These are phyloP conservation scores for Bolboschoenus planiculmis DNA, from an alignment of 176 grass and related monocot species.

Conservation along the genomic window DNA sequence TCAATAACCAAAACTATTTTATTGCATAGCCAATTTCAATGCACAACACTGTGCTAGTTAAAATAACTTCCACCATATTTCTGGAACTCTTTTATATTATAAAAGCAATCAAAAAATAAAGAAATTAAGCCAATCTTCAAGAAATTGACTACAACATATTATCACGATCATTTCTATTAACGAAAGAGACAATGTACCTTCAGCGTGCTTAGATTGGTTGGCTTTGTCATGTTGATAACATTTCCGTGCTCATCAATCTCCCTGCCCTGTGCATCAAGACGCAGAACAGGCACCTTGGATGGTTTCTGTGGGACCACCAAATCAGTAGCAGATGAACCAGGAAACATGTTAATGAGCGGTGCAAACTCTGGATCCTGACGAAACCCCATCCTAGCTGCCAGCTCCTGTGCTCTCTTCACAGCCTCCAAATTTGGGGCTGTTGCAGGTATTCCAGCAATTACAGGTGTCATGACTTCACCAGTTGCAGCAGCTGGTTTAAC, in stretches of 20 bases:
- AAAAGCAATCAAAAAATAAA: not conserved
- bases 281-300: constrained; percentile 68
- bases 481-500: constrained; percentile 21
- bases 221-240: constrained; percentile 64
- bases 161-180: not conserved
- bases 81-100: not conserved
- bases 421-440: constrained; percentile 81
- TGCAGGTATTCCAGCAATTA: constrained; percentile 41
- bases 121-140: not conserved
- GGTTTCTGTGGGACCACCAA: constrained; percentile 62
- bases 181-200: constrained; percentile 47
- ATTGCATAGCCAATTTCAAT: not conserved
- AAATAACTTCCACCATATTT: not conserved
- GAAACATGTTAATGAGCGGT: constrained; percentile 83
- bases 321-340: constrained; percentile 56
- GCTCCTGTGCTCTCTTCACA: constrained; percentile 82
- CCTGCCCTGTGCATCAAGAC: constrained; percentile 88
- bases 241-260: constrained; percentile 95
- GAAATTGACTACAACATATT: constrained; percentile 2
- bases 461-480: constrained; percentile 24
- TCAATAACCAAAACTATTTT: not conserved
- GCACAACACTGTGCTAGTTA: not conserved
- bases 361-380: constrained; percentile 82
- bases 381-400: constrained; percentile 93
- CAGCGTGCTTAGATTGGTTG: constrained; percentile 74